Evolutionary conservation across 83 land plant genomes (phyloP), one percentile per base, ranked within the genome.

Genomic region (Picea engelmannii): DNA sequence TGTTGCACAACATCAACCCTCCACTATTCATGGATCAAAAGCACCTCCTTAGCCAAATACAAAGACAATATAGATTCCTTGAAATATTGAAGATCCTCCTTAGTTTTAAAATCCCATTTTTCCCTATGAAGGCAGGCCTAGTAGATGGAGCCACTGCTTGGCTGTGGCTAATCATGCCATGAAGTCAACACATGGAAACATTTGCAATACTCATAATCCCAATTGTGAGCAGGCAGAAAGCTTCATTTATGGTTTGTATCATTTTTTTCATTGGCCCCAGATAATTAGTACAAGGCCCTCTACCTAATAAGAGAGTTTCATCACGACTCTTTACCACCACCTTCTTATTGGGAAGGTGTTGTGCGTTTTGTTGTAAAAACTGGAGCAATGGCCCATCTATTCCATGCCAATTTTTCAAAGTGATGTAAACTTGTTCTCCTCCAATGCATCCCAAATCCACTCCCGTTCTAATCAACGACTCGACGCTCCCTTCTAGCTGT

Each of bases 11-110:
- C 97, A 81, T 88, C 80, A 23, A 76, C 78, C 68, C 90, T 86
- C 97, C 93, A 90, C n/a, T 81, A 63, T 66, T 86, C 86, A 23
- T 91, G 97, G 35, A 94, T 77, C 68, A 58, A 76, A 58, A 94
- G 81, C 40, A 94, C 88, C 82, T 92, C 89, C 88, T 92, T 90
- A 0, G 97, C 93, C 77, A 94, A 81, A 20, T 75, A 78, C 84
- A 94, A 64, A 25, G 93, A 87, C 60, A 87, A 81, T 17, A 83
- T 24, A 2, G 89, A 89, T 61, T 92, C 94, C 85, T 84, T 83
- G 58, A 78, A 84, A 78, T 82, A 87, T 8, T 88, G 77, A 31
- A 64, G 82, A 83, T 88, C 94, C 40, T 90, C 92, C 80, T 77
- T 63, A 1, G 86, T 23, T 76, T 62, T 80, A 27, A 79, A 6